Base-by-base conservation (phyloP, 2,329 filamentous ascomycete species). In the Neonectria coccinea region DNA sequence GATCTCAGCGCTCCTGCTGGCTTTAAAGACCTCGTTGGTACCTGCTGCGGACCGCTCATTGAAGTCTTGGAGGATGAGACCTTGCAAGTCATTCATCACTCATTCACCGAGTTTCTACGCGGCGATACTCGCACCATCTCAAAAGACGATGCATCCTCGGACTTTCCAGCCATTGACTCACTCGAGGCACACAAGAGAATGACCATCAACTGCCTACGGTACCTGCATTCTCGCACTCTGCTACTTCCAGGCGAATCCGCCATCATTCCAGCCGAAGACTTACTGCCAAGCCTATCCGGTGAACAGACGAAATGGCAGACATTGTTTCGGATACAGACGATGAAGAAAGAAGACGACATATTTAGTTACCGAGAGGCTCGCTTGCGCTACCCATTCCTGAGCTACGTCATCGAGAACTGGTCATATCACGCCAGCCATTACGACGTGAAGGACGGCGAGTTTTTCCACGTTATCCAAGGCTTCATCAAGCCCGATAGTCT, bases 31-130 rank as follows among this genome's bases (percentile, higher is more conserved):
- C 66, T 81, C 5, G 73, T 81, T 11, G 70, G 76, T 27, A 71
- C 68, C 11, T 74, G 76, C 7, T 83, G 79, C 64, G 81, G 80
- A 1, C 76, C 80, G 9, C 66, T 84, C 33, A 64, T 84, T 1
- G 81, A 84, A 62, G 72, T 83, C 20, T 70, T 81, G 2, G 79
- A 81, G 18, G 81, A 84, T 53, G 82, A 82, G 56, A 81, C 79
- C 0, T 63, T 84, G 10, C 76, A 77, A 77, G 77, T 84, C 6
- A 79, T 84, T 7, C 82, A 85, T 64, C 82, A 84, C 56, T 84
- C 82, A 1, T 79, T 85, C 44, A 84, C 82, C 3, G 82, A 85
- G 57, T 85, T 81, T 62, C 66, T 84, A 11, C 74, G 76, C 2
- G 78, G 77, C 8, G 61, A 67, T 54, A 68, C 16, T 10, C 67